These are phyloP conservation scores for Xylariaceae sp. DNA, from an alignment of 2,329 filamentous ascomycete genomes.

Conservation along the genomic window DNA sequence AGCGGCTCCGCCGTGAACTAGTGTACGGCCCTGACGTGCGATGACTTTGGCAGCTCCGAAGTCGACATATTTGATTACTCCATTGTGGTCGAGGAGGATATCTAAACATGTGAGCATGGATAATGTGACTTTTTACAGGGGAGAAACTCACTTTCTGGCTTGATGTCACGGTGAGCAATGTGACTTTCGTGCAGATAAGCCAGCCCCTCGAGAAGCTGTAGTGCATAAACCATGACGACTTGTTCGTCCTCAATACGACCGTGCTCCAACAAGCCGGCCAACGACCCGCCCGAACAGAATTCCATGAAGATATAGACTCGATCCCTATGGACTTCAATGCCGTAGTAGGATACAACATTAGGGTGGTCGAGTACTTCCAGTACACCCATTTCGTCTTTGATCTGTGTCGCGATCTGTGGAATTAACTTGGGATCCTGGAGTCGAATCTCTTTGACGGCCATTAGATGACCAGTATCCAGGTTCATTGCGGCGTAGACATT, in stretches of 20 bases:
- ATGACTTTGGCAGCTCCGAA: constrained; percentile 98
- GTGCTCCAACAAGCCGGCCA: constrained; percentile 87
- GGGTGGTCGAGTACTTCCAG: constrained; percentile 94
- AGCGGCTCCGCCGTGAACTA: constrained; percentile 63
- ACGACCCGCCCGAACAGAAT: constrained; percentile 91
- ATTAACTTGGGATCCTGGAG: constrained; percentile 96
- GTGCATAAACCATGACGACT: constrained; percentile 92
- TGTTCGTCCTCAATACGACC: constrained; percentile 97
- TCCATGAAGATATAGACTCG: constrained; percentile 99
- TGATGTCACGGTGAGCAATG: constrained; percentile 96
- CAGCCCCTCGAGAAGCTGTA: constrained; percentile 91
- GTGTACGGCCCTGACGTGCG: constrained; percentile 84
- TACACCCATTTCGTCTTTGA: constrained; percentile 95
- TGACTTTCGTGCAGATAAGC: constrained; percentile 88
- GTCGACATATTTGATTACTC: constrained; percentile 98
- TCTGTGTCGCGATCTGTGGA: constrained; percentile 88
- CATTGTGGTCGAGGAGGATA: constrained; percentile 93
- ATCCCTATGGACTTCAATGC: constrained; percentile 96
- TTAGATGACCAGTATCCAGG: constrained; percentile 88
- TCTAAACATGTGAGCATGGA: constrained; percentile 51
- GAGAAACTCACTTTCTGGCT: constrained; percentile 79
- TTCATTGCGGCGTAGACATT: constrained; percentile 98
- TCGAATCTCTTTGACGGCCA: constrained; percentile 98
- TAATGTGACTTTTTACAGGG: constrained; percentile 1
- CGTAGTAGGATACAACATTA: constrained; percentile 96